Evolutionary conservation across 768 basidiomycete species (phyloP), one percentile per base, ranked within the genome.

Genomic region (Boletellus ananiceps): DNA sequence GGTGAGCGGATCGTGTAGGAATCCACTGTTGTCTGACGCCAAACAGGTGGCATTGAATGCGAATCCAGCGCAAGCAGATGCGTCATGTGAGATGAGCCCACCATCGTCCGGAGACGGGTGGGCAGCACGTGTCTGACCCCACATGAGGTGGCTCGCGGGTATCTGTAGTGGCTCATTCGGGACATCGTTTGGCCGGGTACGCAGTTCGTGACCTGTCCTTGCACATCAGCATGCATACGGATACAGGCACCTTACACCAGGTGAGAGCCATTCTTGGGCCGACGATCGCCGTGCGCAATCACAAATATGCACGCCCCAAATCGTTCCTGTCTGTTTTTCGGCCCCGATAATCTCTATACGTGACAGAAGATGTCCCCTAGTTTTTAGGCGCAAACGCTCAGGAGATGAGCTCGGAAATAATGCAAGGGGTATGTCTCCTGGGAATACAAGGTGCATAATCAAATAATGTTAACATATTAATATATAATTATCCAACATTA

Each of bases 111-210:
- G 19, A 25, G 23, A 32, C 29, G 54, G 46, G 15, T 55, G 54
- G 54, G 42, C 47, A 11, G 33, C 37, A 1, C 46, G 34, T 14
- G 46, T 55, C 14, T 55, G 54, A 50, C 54, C 54, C 6, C 27
- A 4, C 27, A 5, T 27, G 27, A 27, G 27, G 27, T 8, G 27
- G 27, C 27, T 27, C 8, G 27, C 6, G 8, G 27, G 27, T 27
- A 27, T 27, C 27, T 50, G 49, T 12, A 51, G 50, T 41, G 54
- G 54, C 25, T n/a, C 39, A 2, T 51, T 51, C 21, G 44, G 41
- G 1, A 48, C 46, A 3, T 18, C 34, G 2, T 23, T 51, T 4
- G 39, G 50, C 11, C 40, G 40, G 42, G 54, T 23, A 15, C 29
- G 45, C 18, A 9, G 5, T n/a, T 2, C 5, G 13, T n/a, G 14